phyloP scores from a whole-genome alignment of 495 filamentous ascomycete genomes.

The Daldinia childiae region DNA sequence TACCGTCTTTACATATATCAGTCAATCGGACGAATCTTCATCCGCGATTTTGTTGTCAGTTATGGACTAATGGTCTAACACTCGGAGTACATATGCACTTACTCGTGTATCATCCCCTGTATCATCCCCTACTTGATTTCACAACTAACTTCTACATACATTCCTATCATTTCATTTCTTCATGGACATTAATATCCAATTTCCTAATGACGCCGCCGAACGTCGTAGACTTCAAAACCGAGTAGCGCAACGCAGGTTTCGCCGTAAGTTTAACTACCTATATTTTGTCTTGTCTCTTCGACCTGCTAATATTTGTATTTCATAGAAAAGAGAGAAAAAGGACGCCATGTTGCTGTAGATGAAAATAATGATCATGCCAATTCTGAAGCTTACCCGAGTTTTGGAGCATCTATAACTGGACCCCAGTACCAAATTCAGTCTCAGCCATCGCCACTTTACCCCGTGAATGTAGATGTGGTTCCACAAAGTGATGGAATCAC shows the following conservation, averaged over 20 bases:
- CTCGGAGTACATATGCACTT: no score
- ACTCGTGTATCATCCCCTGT: no score
- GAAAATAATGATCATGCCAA: background rate
- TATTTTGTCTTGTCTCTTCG: background rate
- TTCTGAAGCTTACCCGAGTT: background rate
- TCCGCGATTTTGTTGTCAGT: no score
- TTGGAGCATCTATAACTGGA: background rate
- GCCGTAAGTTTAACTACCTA: constrained; percentile 56
- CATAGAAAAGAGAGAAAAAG: constrained; percentile 21
- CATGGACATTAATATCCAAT: constrained; percentile 25
- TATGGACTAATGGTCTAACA: no score
- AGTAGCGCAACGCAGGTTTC: constrained; percentile 95
- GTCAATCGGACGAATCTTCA: no score
- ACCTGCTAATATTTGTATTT: constrained; percentile 11
- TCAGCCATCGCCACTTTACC: background rate
- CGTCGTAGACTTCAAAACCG: constrained; percentile 91
- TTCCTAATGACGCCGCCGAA: constrained; percentile 54
- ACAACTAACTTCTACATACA: background rate
- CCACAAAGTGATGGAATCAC: background rate
- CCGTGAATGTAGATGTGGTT: background rate
- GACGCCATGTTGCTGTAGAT: background rate
- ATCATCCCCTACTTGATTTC: background rate
- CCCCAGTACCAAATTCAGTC: background rate
- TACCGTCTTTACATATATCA: no score
- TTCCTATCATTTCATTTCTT: no score